phyloP scores from a whole-genome alignment of 805 yeast species.

The Candida dendrica region DNA sequence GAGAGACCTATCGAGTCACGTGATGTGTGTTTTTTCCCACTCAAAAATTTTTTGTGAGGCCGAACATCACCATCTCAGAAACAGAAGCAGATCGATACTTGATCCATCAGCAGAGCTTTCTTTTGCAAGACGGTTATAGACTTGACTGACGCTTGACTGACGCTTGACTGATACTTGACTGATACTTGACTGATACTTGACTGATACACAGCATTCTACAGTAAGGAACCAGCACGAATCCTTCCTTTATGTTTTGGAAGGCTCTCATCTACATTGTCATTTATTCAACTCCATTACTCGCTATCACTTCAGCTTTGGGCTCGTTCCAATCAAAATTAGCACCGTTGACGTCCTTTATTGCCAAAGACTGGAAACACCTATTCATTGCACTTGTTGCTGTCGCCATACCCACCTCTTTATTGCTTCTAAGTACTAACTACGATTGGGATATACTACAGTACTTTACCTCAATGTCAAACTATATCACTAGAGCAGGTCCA shows the following conservation, averaged over 20 bases:
- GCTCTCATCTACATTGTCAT: neutral
- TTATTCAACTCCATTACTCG: neutral
- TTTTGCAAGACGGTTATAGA: too few species aligned
- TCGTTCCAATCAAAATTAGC: neutral
- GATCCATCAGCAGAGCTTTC: too few species aligned
- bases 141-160: too few species aligned
- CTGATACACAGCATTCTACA: neutral
- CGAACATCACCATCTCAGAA: neutral
- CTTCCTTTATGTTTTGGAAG: neutral
- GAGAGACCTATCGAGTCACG: neutral
- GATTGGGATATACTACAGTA: neutral
- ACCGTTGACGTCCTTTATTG: neutral
- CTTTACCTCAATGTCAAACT: neutral
- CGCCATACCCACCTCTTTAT: constrained; percentile 1
- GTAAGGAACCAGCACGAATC: neutral
- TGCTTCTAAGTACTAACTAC: neutral
- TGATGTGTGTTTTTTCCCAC: too few species aligned
- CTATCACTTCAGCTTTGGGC: neutral
- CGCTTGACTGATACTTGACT: too few species aligned
- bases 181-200: too few species aligned
- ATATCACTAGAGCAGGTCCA: constrained; percentile 1
- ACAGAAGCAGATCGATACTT: too few species aligned
- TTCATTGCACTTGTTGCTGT: constrained; percentile 2
- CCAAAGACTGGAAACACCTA: constrained; percentile 1
- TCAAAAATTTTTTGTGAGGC: neutral